Evolutionary conservation across 768 basidiomycete species (phyloP), one percentile per base, ranked within the genome.

Genomic region (Suillus discolor): DNA sequence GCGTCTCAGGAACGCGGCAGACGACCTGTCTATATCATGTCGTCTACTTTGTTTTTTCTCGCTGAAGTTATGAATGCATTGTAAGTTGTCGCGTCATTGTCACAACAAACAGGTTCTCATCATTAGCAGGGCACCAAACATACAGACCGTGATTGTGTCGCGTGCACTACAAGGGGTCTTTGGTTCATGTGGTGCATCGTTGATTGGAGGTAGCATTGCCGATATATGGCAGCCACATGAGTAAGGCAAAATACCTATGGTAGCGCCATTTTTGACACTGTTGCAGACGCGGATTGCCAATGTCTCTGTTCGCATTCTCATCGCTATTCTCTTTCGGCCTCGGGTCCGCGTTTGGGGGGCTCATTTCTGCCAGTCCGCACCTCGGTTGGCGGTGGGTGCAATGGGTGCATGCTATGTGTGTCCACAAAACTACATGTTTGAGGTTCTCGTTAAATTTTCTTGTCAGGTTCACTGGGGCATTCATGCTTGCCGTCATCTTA

Each of bases 311-410:
- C 71, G 80, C 90, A 0, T 71, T 88, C 13, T 75, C 79, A 2
- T 87, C 87, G 0, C 69, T 93, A 18, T 84, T 82, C 9, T 83
- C 84, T 0, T 84, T 85, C 0, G 90, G 87, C 0, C 51, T 93
- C 2, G 92, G 89, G 6, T 87, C 91, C 0, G 75, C 89, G 0
- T 76, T 83, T 4, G 85, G 86, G 34, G 89, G 88, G 11, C 89
- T 87, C 83, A 81, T 91, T 41, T 85, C 92, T 70, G 81, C 84
- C 67, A 85, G 84, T 66, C 77, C 79, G 0, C 77, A 77, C 38
- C 77, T 93, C 6, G 81, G 81, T 66, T 94, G 92, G 91, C 79
- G 91, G 45, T 93, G 92, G 91, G 90, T 94, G 23, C 86, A 91
- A 71, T 94, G 91, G 91, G 81, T 93, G 15, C 86, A 88, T 65